phyloP scores from a whole-genome alignment of 2,329 filamentous ascomycete species.

The Talaromyces sp. region DNA sequence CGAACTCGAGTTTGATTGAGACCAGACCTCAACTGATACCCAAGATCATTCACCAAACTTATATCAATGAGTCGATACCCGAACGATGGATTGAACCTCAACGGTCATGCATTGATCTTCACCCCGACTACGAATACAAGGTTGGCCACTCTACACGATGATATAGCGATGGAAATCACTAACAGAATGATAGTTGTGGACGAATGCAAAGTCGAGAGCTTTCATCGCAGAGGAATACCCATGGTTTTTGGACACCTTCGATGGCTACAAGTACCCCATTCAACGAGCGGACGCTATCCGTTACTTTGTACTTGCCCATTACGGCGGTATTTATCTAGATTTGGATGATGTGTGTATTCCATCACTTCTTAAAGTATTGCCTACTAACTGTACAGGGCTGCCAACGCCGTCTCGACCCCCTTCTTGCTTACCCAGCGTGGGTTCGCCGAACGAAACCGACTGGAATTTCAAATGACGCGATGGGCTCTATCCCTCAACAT shows the following conservation, averaged over 20 bases:
- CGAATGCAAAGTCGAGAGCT: conserved; percentile 63
- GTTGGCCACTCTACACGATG: conserved; percentile 37
- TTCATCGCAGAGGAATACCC: conserved; percentile 73
- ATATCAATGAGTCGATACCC: conserved; percentile 67
- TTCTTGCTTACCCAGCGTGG: conserved; percentile 67
- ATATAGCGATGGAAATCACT: conserved; percentile 20
- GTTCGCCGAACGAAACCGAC: conserved; percentile 69
- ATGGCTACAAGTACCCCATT: conserved; percentile 70
- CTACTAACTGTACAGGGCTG: conserved; percentile 53
- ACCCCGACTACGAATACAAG: conserved; percentile 71
- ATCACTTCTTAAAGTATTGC: neutral
- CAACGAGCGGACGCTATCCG: conserved; percentile 75
- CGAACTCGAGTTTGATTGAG: conserved; percentile 59
- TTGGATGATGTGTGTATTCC: conserved; percentile 60
- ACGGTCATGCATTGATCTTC: conserved; percentile 63
- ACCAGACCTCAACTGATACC: conserved; percentile 62
- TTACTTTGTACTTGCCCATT: conserved; percentile 74
- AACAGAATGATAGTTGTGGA: conserved; percentile 62
- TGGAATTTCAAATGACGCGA: conserved; percentile 76
- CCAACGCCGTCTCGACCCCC: conserved; percentile 63
- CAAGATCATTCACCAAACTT: conserved; percentile 76
- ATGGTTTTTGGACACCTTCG: conserved; percentile 73
- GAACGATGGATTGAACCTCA: conserved; percentile 63
- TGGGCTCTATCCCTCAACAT: conserved; percentile 69
- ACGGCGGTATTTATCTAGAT: conserved; percentile 78